These are phyloP conservation scores for Nicotiana noctiflora DNA, from an alignment of 257 asterid genomes.

Conservation along the genomic window DNA sequence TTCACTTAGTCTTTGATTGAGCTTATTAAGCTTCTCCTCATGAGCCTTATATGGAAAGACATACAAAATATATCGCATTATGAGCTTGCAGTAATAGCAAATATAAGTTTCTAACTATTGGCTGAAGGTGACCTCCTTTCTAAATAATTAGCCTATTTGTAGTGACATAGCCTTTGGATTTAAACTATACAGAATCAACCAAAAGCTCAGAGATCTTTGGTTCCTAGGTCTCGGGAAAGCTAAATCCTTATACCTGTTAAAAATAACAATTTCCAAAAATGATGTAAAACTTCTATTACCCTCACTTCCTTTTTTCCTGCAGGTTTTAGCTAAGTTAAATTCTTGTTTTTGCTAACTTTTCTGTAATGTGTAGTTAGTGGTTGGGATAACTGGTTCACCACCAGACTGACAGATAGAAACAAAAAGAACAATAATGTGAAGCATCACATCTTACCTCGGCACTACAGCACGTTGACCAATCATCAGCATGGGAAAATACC, in stretches of 20 bases:
- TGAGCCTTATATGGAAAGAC: slow-evolving; percentile 31
- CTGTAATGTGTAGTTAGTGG: neutral
- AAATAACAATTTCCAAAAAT: neutral
- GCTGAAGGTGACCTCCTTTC: neutral
- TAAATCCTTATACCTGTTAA: neutral
- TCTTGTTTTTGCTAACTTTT: neutral
- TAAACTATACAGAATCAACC: neutral
- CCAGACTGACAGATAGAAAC: neutral
- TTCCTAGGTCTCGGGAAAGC: neutral
- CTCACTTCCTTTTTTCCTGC: neutral
- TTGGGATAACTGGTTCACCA: neutral
- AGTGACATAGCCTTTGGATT: neutral
- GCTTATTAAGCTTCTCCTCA: slow-evolving; percentile 45
- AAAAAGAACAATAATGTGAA: neutral
- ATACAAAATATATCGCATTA: neutral
- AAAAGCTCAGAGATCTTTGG: neutral
- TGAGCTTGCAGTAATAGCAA: neutral
- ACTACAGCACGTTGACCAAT: slow-evolving; percentile 27
- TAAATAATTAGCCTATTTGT: neutral
- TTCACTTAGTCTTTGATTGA: slow-evolving; percentile 35
- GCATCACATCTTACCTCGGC: slow-evolving; percentile 41
- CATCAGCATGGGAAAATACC: slow-evolving; percentile 8
- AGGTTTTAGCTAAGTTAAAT: neutral
- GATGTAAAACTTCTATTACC: neutral
- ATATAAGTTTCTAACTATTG: neutral